Percentiles rank a stretch among this genome's conserved stretches.
phyloP scores from a whole-genome alignment of 225 moss, liverwort and hornwort genomes.

The Rhytidiadelphus loreus region DNA sequence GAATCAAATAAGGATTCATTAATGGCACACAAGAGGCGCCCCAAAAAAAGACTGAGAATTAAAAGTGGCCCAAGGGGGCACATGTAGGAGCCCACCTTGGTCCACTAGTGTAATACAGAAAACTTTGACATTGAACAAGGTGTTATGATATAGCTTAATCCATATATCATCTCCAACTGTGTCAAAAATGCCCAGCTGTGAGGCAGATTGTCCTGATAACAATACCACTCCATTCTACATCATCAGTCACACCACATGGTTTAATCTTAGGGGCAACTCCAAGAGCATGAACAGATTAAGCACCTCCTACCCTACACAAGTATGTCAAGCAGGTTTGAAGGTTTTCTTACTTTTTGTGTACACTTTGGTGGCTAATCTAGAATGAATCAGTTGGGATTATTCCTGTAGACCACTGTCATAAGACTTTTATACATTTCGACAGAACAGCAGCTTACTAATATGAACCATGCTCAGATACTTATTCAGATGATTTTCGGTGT shows the following conservation, averaged over 20 bases:
- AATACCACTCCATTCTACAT: background rate
- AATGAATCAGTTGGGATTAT: background rate
- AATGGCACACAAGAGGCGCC: background rate
- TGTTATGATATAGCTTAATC: too few species aligned
- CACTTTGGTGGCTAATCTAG: background rate
- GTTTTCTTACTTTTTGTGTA: background rate
- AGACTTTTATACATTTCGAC: background rate
- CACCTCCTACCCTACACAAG: background rate
- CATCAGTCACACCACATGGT: background rate
- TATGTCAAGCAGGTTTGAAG: background rate
- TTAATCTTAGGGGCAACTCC: too few species aligned
- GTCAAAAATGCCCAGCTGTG: too few species aligned
- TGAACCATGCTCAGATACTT: background rate
- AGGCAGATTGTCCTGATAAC: background rate
- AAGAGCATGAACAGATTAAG: background rate
- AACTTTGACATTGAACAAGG: background rate
- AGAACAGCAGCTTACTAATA: background rate
- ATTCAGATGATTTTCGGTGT: background rate
- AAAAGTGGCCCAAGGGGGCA: background rate
- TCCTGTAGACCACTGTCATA: background rate
- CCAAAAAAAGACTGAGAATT: background rate
- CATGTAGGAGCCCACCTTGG: background rate
- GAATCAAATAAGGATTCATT: background rate
- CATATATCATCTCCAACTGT: background rate
- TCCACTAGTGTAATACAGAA: background rate